Percentiles rank a stretch among this genome's conserved stretches.
Conservation (phyloP, 2,329 filamentous ascomycete species). For the Phialophora verrucosa region DNA sequence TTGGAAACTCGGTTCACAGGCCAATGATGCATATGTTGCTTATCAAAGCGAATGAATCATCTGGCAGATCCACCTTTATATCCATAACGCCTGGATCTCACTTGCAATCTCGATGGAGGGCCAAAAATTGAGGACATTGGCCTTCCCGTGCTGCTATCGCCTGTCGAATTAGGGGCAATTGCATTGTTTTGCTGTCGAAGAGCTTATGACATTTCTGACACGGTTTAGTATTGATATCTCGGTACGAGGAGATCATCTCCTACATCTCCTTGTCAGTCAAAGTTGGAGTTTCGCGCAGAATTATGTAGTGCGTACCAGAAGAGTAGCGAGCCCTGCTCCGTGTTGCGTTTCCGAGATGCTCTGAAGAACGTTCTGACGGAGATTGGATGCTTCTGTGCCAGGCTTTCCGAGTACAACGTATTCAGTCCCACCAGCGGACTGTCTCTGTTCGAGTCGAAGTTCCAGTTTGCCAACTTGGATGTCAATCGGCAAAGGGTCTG, state of each 20-base stretch:
- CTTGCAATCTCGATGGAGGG: conserved; percentile 29
- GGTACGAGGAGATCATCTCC: conserved; percentile 53
- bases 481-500: conserved; percentile 28
- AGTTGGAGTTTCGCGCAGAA: conserved; percentile 19
- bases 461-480: conserved; percentile 42
- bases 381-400: conserved; percentile 42
- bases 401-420: conserved; percentile 46
- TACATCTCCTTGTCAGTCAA: conserved; percentile 32
- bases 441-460: conserved; percentile 43
- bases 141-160: conserved; percentile 33
- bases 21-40: not conserved
- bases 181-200: conserved; percentile 46
- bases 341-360: conserved; percentile 43
- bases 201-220: conserved; percentile 49
- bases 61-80: not conserved
- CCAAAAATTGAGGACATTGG: conserved; percentile 29
- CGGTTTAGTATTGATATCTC: conserved; percentile 47
- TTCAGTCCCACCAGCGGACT: conserved; percentile 32
- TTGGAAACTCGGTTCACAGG: not conserved
- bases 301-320: conserved; percentile 42
- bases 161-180: conserved; percentile 49
- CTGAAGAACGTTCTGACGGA: conserved; percentile 43
- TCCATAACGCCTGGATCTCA: conserved; percentile 1
- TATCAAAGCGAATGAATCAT: not conserved
- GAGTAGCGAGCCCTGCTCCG: conserved; percentile 47